A percentile compares a stretch with the other conserved stretches of the same genome.
Conservation (phyloP, 2,329 filamentous ascomycete species). For the Aspergillus fructus region DNA sequence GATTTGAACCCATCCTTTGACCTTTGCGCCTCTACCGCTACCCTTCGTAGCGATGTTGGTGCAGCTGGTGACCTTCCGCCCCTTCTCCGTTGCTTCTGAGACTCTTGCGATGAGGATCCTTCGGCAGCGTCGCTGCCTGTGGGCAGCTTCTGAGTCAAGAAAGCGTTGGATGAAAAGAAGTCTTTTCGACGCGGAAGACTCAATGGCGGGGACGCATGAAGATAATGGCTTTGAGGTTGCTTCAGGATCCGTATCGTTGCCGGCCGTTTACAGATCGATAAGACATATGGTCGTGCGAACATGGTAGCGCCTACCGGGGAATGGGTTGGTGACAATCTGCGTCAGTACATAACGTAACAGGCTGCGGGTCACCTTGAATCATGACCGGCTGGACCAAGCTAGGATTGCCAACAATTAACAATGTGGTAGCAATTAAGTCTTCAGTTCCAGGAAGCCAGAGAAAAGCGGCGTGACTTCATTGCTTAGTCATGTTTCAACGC, state of each 20-base stretch:
- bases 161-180: constrained; percentile 67
- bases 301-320: constrained; percentile 30
- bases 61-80: constrained; percentile 51
- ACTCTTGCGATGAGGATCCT: constrained; percentile 17
- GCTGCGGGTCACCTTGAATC: background rate
- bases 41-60: constrained; percentile 76
- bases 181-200: constrained; percentile 52
- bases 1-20: constrained; percentile 54
- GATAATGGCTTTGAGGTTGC: constrained; percentile 34
- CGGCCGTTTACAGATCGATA: constrained; percentile 32
- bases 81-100: constrained; percentile 48
- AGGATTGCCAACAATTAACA: background rate
- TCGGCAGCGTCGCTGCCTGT: constrained; percentile 17
- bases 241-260: constrained; percentile 22
- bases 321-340: background rate
- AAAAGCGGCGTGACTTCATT: background rate
- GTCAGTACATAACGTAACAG: constrained; percentile 4
- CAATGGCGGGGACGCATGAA: constrained; percentile 35
- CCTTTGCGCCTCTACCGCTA: constrained; percentile 80
- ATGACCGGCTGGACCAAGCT: background rate
- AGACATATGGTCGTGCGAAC: constrained; percentile 34
- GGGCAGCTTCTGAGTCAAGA: constrained; percentile 45
- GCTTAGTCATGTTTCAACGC: constrained; percentile 12
- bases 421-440: background rate
- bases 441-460: background rate